phyloP scores from a whole-genome alignment of 305 asterid species.

The Caryopteris hybrid region DNA sequence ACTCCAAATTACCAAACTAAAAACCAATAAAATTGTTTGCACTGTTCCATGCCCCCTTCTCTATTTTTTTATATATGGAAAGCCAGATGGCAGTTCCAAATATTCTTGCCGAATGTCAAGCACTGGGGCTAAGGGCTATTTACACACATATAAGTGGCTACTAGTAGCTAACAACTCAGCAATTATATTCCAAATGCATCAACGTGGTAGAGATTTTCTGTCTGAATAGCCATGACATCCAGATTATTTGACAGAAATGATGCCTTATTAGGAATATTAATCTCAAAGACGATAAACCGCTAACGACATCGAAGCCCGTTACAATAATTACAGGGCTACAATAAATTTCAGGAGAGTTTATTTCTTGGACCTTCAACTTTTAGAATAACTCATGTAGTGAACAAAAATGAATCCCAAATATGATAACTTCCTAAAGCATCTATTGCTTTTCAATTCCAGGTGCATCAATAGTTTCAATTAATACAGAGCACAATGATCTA shows the following conservation, averaged over 20 bases:
- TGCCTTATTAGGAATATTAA: not conserved
- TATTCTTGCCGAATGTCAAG: not conserved
- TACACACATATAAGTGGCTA: not conserved
- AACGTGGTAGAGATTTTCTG: not conserved
- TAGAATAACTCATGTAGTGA: not conserved
- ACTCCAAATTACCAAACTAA: not conserved
- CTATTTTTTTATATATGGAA: not conserved
- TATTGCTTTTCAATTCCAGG: not conserved
- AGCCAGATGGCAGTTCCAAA: not conserved
- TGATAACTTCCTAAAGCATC: conserved; percentile 12
- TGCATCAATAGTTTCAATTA: not conserved
- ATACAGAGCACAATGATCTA: not conserved
- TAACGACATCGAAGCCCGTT: not conserved
- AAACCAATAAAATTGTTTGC: not conserved
- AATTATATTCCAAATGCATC: not conserved
- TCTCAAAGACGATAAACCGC: not conserved
- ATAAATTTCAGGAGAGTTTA: conserved; percentile 6
- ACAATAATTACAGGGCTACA: not conserved
- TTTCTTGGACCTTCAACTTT: not conserved
- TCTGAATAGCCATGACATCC: not conserved
- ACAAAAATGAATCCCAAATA: not conserved
- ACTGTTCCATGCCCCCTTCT: not conserved
- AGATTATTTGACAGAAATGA: not conserved
- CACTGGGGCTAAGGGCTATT: not conserved
- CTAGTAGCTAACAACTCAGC: not conserved